These are phyloP conservation scores for Fusarium marasasianum DNA, from an alignment of 2,329 filamentous ascomycete species.

Conservation along the genomic window DNA sequence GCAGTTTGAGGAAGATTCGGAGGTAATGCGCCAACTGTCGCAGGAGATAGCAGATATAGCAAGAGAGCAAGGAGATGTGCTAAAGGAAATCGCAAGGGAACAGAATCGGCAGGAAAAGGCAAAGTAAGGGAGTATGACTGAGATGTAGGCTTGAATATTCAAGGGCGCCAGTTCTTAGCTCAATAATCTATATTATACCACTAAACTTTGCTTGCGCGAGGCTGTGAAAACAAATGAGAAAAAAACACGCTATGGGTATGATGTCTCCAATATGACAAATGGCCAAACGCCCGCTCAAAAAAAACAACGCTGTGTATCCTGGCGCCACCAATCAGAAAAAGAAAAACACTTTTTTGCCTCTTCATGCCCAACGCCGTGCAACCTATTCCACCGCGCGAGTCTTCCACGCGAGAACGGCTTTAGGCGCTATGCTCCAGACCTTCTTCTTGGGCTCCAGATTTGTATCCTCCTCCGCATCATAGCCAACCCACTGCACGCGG, in stretches of 20 bases:
- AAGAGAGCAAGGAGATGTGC: not conserved
- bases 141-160: not conserved
- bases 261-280: not conserved
- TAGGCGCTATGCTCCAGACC: not conserved
- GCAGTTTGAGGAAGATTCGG: rapidly evolving
- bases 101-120: not conserved
- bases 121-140: not conserved
- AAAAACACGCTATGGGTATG: not conserved
- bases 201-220: not conserved
- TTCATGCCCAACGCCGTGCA: constrained; percentile 52
- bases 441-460: constrained; percentile 15
- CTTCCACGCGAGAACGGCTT: constrained; percentile 10
- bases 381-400: not conserved
- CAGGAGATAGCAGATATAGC: rapidly evolving
- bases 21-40: rapidly evolving
- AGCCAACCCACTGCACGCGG: constrained; percentile 14
- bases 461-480: not conserved
- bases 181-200: not conserved
- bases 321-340: not conserved
- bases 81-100: not conserved
- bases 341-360: constrained; percentile 47
- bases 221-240: not conserved
- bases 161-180: not conserved
- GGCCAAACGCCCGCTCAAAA: not conserved
- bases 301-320: not conserved